A percentile compares a stretch with the other conserved stretches of the same genome.
Conservation (phyloP, 2,329 filamentous ascomycete species). For the Tolypocladium inflatum region DNA sequence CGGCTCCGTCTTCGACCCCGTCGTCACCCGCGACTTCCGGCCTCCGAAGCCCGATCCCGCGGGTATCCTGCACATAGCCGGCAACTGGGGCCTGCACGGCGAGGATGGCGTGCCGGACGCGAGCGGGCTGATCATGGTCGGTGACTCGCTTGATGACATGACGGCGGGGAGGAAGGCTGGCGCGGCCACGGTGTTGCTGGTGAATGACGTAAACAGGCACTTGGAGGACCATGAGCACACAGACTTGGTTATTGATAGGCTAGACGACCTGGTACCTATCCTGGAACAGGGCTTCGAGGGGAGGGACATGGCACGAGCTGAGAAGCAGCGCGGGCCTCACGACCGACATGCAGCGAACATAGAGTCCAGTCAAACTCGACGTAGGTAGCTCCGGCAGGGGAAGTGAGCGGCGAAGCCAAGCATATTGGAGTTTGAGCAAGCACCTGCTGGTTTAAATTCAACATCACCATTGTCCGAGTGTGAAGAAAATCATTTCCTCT, state of each 20-base stretch:
- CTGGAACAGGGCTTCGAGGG: conserved; percentile 68
- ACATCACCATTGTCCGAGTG: conserved; percentile 10
- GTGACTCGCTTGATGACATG: conserved; percentile 88
- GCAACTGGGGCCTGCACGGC: conserved; percentile 54
- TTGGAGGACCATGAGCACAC: conserved; percentile 65
- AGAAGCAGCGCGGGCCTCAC: background rate
- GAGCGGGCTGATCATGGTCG: conserved; percentile 52
- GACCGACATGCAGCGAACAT: background rate
- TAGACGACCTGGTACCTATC: conserved; percentile 70
- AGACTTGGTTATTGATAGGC: conserved; percentile 58
- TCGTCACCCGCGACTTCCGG: conserved; percentile 74
- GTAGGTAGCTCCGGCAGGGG: background rate
- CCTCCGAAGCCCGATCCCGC: conserved; percentile 84
- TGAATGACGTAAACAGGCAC: conserved; percentile 70
- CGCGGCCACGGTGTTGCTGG: conserved; percentile 79
- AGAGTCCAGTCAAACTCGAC: background rate
- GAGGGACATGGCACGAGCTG: conserved; percentile 11
- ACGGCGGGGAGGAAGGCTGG: conserved; percentile 75
- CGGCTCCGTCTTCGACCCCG: conserved; percentile 59
- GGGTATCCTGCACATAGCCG: conserved; percentile 78
- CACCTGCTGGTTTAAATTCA: conserved; percentile 5
- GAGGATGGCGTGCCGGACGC: conserved; percentile 27
- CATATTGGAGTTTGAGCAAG: background rate
- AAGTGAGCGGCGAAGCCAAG: background rate
- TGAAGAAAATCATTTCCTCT: background rate